phyloP scores from a whole-genome alignment of 441 rosid genomes.

The Adansonia rubrostipa region DNA sequence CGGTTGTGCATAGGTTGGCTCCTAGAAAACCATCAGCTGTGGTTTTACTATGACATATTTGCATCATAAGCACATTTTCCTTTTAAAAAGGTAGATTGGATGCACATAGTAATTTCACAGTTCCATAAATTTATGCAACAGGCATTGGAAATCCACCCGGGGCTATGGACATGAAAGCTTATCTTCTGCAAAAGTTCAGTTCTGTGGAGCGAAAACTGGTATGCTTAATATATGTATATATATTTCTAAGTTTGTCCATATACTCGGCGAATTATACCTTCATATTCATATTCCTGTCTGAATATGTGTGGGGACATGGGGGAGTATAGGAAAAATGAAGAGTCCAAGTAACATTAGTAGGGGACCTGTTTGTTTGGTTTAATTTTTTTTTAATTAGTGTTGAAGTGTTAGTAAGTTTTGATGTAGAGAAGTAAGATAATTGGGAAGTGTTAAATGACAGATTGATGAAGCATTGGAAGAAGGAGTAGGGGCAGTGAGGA shows the following conservation, averaged over 20 bases:
- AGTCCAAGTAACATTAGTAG: background rate
- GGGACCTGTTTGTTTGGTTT: no score
- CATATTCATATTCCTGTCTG: background rate
- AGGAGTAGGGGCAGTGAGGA: constrained; percentile 72
- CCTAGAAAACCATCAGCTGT: background rate
- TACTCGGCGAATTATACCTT: background rate
- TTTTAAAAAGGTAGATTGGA: constrained; percentile 1
- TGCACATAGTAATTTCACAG: background rate
- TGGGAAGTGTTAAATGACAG: constrained; percentile 37
- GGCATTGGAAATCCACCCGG: constrained; percentile 96
- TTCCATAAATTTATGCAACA: constrained; percentile 30
- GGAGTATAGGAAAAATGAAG: background rate
- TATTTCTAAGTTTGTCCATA: no score
- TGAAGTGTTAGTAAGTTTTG: no score
- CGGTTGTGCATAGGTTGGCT: constrained; percentile 75
- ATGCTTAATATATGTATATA: background rate
- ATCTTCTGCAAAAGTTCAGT: constrained; percentile 84
- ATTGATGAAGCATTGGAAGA: constrained; percentile 72
- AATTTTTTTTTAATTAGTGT: no score
- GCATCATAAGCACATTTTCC: background rate
- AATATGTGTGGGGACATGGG: background rate
- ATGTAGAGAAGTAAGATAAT: no score
- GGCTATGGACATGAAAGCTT: constrained; percentile 91
- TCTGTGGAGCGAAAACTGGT: constrained; percentile 60
- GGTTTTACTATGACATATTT: background rate